phyloP scores from a whole-genome alignment of 176 grass and related monocot species.

The Poa pratensis region DNA sequence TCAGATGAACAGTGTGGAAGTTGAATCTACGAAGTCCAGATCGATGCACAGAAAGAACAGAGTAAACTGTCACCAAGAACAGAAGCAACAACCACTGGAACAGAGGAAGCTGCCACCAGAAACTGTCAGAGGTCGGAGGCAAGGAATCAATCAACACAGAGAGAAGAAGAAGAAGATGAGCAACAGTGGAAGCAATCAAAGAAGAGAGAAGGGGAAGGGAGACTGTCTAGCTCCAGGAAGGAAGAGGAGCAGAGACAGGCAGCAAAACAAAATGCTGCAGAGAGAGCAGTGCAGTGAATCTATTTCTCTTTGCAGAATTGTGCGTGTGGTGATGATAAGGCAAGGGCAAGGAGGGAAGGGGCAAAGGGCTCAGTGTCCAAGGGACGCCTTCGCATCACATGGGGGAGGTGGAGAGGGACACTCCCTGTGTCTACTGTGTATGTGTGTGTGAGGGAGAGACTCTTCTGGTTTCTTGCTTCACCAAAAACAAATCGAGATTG shows the following conservation, averaged over 20 bases:
- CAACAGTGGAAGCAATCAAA: constrained; percentile 49
- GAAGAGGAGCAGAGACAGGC: constrained; percentile 21
- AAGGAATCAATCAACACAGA: neutral
- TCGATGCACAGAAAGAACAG: constrained; percentile 12
- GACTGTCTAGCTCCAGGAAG: constrained; percentile 5
- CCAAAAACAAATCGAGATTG: constrained; percentile 43
- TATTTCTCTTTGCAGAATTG: neutral
- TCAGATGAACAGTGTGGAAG: neutral
- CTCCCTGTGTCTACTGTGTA: neutral
- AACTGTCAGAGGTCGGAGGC: constrained; percentile 22
- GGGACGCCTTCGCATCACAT: constrained; percentile 52
- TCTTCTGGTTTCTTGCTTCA: constrained; percentile 37
- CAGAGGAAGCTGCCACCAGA: constrained; percentile 42
- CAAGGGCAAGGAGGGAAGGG: neutral
- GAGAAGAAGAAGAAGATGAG: constrained; percentile 14
- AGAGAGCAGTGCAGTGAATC: constrained; percentile 6
- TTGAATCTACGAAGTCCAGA: constrained; percentile 21
- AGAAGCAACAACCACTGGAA: constrained; percentile 21
- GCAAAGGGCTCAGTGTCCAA: constrained; percentile 51
- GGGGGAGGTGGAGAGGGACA: constrained; percentile 40
- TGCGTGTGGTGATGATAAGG: constrained; percentile 36
- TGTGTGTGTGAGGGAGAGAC: neutral
- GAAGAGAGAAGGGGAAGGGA: constrained; percentile 25
- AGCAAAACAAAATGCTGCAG: constrained; percentile 49
- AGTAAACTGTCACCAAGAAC: constrained; percentile 35